phyloP scores from a whole-genome alignment of 179 eudicot genomes.

The Actinidia arguta region DNA sequence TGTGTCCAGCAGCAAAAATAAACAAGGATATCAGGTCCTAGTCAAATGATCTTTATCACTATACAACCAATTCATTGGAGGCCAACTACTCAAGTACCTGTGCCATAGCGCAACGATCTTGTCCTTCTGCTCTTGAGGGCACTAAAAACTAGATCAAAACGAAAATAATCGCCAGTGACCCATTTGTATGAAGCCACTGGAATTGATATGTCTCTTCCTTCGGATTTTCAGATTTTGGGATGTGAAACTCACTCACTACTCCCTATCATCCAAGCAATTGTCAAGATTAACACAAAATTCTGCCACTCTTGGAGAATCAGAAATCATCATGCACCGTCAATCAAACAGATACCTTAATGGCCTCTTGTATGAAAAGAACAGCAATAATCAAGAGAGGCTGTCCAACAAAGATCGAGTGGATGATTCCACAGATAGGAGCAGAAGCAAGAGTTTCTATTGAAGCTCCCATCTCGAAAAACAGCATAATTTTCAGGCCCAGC shows the following conservation, averaged over 20 bases:
- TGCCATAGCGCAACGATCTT: constrained; percentile 56
- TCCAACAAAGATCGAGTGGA: constrained; percentile 58
- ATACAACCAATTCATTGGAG: not conserved
- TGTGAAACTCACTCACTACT: constrained; percentile 44
- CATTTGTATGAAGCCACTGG: constrained; percentile 59
- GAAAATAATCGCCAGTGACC: constrained; percentile 47
- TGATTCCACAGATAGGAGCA: constrained; percentile 60
- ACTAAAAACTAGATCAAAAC: constrained; percentile 47
- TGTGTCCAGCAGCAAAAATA: constrained; percentile 24
- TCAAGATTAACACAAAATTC: not conserved
- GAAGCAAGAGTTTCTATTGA: constrained; percentile 58
- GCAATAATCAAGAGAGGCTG: constrained; percentile 63
- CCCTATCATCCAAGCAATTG: constrained; percentile 38
- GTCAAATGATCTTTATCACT: not conserved
- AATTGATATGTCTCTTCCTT: constrained; percentile 39
- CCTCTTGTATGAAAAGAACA: constrained; percentile 60
- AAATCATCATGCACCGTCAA: not conserved
- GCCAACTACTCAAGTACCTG: constrained; percentile 41
- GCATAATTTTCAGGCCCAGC: not conserved
- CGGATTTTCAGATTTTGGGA: constrained; percentile 43
- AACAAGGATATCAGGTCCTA: not conserved
- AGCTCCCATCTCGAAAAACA: constrained; percentile 42
- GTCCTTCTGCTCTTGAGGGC: constrained; percentile 55
- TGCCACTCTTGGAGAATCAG: not conserved
- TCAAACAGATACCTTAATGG: constrained; percentile 41